Conservation (phyloP, 116 monocot species). For the Phalaenopsis hybrid region DNA sequence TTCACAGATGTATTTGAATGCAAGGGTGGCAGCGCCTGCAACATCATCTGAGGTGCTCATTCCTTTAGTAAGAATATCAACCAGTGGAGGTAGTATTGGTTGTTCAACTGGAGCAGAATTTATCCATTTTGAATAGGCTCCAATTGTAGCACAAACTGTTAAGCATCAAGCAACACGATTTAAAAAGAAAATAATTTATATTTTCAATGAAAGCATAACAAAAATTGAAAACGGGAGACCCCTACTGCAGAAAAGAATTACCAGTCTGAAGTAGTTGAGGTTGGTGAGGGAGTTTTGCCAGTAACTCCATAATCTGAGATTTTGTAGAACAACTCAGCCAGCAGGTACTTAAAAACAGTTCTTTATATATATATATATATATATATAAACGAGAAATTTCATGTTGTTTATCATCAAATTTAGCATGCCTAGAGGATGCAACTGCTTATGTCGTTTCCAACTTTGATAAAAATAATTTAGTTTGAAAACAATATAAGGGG, state of each 20-base stretch:
- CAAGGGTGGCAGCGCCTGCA: slow-evolving; percentile 72
- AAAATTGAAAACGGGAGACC: background rate
- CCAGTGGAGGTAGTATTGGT: slow-evolving; percentile 64
- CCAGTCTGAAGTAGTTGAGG: slow-evolving; percentile 68
- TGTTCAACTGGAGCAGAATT: slow-evolving; percentile 63
- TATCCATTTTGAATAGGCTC: slow-evolving; percentile 96
- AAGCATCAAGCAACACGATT: background rate
- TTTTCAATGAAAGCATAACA: background rate
- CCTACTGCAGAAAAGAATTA: slow-evolving; percentile 12
- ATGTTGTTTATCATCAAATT: too few relatives aligned
- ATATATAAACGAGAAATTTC: too few relatives aligned
- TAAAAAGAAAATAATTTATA: background rate
- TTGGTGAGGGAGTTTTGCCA: slow-evolving; percentile 70
- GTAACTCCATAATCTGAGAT: slow-evolving; percentile 57
- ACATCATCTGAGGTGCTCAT: slow-evolving; percentile 82
- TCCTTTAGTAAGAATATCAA: slow-evolving; percentile 76
- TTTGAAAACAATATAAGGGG: background rate
- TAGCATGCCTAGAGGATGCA: background rate
- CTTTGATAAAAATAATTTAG: background rate
- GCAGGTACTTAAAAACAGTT: background rate
- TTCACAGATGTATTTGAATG: slow-evolving; percentile 97
- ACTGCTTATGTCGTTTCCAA: background rate
- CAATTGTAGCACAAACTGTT: slow-evolving; percentile 87
- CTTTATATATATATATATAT: too few relatives aligned
- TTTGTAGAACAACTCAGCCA: background rate